Evolutionary conservation across 78 protist genomes (phyloP).

Genomic region (Dictyostelium firmibasis): DNA sequence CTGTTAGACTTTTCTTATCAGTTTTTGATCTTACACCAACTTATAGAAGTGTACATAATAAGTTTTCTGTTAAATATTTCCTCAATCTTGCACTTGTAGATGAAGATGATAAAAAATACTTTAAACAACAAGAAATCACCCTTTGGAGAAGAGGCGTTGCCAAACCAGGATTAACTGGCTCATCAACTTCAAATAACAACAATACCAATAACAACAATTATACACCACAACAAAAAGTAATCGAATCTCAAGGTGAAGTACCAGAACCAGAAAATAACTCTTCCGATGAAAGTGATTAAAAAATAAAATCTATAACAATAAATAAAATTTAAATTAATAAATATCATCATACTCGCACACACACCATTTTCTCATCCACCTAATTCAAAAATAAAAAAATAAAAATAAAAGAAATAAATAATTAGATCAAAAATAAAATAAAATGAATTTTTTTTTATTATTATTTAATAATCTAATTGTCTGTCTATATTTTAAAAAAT

Average conservation of each 20-base stretch:
- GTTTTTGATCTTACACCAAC: slow-evolving; percentile 97
- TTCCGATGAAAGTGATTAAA: slow-evolving; percentile 46
- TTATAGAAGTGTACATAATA: slow-evolving; percentile 91
- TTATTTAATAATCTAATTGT: too few relatives aligned
- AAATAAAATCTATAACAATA: background rate
- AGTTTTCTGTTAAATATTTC: slow-evolving; percentile 93
- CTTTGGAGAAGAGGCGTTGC: slow-evolving; percentile 80
- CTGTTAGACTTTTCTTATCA: slow-evolving; percentile 96
- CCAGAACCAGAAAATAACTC: slow-evolving; percentile 51
- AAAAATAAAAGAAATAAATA: background rate
- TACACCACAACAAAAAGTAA: slow-evolving; percentile 7
- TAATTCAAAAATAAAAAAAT: background rate
- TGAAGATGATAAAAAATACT: slow-evolving; percentile 86
- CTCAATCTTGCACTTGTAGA: slow-evolving; percentile 92
- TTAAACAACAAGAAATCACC: slow-evolving; percentile 91
- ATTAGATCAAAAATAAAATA: background rate
- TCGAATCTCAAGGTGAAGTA: slow-evolving; percentile 20
- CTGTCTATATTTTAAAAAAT: too few relatives aligned
- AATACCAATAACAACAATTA: background rate
- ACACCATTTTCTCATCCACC: background rate
- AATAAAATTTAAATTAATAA: background rate
- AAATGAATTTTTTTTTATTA: too few relatives aligned
- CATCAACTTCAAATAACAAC: background rate
- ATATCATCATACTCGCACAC: background rate
- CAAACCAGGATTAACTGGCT: slow-evolving; percentile 8